Percentiles rank a stretch among this genome's conserved stretches.
These are phyloP conservation scores for Apiospora saccharicola DNA, from an alignment of 2,329 filamentous ascomycete species.

Conservation along the genomic window DNA sequence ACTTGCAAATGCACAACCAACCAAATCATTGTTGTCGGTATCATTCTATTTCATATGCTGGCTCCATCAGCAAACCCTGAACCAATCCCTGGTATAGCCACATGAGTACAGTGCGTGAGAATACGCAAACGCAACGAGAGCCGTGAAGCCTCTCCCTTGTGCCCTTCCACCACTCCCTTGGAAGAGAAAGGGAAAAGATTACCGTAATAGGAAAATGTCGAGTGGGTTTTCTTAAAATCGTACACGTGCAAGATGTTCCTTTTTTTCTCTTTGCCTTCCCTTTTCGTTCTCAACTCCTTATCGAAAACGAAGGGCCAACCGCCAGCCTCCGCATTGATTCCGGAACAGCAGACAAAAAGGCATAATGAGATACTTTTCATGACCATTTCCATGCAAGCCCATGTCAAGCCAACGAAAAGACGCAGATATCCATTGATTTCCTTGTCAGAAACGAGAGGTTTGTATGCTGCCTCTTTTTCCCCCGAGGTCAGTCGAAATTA, in stretches of 20 bases:
- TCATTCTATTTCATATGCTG: slow-evolving; percentile 18
- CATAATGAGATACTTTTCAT: slow-evolving; percentile 24
- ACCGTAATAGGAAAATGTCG: slow-evolving; percentile 19
- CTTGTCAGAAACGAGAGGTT: slow-evolving; percentile 20
- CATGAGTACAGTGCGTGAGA: slow-evolving; percentile 23
- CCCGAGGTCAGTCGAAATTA: slow-evolving; percentile 17
- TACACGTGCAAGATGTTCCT: slow-evolving; percentile 22
- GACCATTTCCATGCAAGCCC: slow-evolving; percentile 24
- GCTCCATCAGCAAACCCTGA: slow-evolving; percentile 20
- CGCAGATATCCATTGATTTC: slow-evolving; percentile 17
- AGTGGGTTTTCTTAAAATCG: slow-evolving; percentile 25
- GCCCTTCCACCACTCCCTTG: slow-evolving; percentile 12
- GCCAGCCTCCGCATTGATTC: slow-evolving; percentile 13
- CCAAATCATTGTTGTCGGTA: slow-evolving; percentile 22
- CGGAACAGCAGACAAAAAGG: slow-evolving; percentile 24
- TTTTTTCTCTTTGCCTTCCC: slow-evolving; percentile 12
- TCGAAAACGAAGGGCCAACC: slow-evolving; percentile 21
- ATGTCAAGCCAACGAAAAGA: slow-evolving; percentile 28
- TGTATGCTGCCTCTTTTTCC: slow-evolving; percentile 15
- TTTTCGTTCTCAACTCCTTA: slow-evolving; percentile 23
- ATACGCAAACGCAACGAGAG: slow-evolving; percentile 24
- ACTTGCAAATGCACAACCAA: slow-evolving; percentile 14
- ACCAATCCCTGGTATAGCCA: slow-evolving; percentile 25
- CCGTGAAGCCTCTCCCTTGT: slow-evolving; percentile 5
- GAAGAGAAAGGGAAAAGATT: slow-evolving; percentile 17